A percentile compares a stretch with the other conserved stretches of the same genome.
phyloP scores from a whole-genome alignment of 352 stramenopile genomes.

The Globisporangium nunn region DNA sequence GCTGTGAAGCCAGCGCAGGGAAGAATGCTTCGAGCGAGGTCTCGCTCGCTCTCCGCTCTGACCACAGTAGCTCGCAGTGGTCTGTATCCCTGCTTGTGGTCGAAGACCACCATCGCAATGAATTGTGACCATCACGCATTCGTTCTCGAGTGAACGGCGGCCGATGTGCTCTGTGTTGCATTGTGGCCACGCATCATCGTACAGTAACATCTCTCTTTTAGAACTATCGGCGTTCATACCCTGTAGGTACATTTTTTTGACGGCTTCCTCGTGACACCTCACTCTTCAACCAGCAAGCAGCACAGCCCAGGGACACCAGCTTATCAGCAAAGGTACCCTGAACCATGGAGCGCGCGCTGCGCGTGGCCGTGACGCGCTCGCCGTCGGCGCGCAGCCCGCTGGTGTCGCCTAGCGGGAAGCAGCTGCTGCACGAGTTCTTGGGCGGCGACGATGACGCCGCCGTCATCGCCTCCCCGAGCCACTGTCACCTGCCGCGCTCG shows the following conservation, averaged over 20 bases:
- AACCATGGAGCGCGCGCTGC: background rate
- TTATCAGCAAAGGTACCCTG: too few relatives aligned
- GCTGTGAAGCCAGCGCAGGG: too few relatives aligned
- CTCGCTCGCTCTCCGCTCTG: too few relatives aligned
- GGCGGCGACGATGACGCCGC: background rate
- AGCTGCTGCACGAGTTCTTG: slow-evolving; percentile 45
- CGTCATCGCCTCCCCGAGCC: background rate
- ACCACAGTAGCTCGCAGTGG: too few relatives aligned
- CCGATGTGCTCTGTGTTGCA: too few relatives aligned
- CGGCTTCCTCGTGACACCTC: background rate
- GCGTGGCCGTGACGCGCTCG: background rate
- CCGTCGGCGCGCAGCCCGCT: slow-evolving; percentile 28
- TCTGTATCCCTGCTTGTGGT: too few relatives aligned
- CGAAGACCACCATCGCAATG: too few relatives aligned
- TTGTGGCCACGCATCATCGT: background rate
- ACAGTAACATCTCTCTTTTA: background rate
- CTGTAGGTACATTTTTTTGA: background rate
- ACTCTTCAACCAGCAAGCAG: background rate
- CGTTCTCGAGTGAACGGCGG: too few relatives aligned
- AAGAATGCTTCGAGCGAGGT: too few relatives aligned
- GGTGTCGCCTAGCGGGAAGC: slow-evolving; percentile 41
- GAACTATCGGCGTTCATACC: background rate
- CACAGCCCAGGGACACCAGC: too few relatives aligned
- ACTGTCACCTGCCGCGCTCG: background rate
- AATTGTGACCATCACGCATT: too few relatives aligned